phyloP scores from a whole-genome alignment of 306 rosid species.

The Gastrolobium bilobum region DNA sequence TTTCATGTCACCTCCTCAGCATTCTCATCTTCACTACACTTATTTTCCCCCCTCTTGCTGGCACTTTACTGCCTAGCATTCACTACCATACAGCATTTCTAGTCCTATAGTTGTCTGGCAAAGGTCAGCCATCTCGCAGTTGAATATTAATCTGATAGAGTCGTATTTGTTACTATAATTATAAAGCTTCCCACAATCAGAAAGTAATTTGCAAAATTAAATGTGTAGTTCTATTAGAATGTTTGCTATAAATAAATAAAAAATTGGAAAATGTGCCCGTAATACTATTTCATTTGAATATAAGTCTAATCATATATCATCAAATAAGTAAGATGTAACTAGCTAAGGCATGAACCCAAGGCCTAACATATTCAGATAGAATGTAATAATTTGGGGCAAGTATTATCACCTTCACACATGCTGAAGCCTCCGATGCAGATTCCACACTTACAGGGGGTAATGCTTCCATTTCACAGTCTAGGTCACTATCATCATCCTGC shows the following conservation, averaged over 20 bases:
- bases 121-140: not conserved
- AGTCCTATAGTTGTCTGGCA: not conserved
- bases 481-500: slow-evolving; percentile 94
- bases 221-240: not conserved
- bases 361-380: slow-evolving; percentile 6
- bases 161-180: slow-evolving; percentile 3
- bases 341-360: slow-evolving; percentile 10
- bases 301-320: slow-evolving; percentile 33
- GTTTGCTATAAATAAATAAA: not conserved
- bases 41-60: not conserved
- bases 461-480: slow-evolving; percentile 77
- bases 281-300: slow-evolving; percentile 38
- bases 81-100: slow-evolving; percentile 7
- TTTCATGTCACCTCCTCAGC: slow-evolving; percentile 5
- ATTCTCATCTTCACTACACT: slow-evolving; percentile 5
- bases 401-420: slow-evolving; percentile 80
- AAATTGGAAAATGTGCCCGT: slow-evolving; percentile 20
- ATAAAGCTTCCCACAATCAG: not conserved
- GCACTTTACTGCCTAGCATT: slow-evolving; percentile 29
- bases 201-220: slow-evolving; percentile 27
- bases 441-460: slow-evolving; percentile 67
- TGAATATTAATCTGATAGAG: slow-evolving; percentile 33
- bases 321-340: slow-evolving; percentile 30
- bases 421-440: slow-evolving; percentile 76
- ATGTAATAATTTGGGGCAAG: slow-evolving; percentile 16